Evolutionary conservation across 2,329 filamentous ascomycete genomes (phyloP).

Genomic region (Plenodomus lindquistii): DNA sequence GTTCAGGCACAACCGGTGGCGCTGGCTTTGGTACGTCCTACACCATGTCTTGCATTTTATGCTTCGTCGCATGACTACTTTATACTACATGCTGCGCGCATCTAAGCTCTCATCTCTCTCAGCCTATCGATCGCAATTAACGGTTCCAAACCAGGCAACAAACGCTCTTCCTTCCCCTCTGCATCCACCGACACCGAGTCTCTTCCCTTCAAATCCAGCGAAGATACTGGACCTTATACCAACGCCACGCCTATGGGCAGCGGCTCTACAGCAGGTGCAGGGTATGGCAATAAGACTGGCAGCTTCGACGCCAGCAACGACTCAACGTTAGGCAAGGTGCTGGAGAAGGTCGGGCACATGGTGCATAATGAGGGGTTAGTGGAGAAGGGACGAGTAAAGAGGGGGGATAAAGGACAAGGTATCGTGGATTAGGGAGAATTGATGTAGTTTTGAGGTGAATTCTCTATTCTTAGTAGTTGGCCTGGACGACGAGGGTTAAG

Average conservation of each 20-base stretch:
- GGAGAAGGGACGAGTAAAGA: slow-evolving; percentile 57
- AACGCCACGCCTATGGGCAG: slow-evolving; percentile 31
- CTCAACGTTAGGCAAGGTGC: slow-evolving; percentile 59
- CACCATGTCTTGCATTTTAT: too few relatives aligned
- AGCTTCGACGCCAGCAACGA: slow-evolving; percentile 35
- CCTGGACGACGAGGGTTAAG: too few relatives aligned
- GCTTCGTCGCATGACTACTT: too few relatives aligned
- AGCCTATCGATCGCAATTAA: neutral
- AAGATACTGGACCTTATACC: slow-evolving; percentile 29
- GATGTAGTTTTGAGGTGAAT: neutral
- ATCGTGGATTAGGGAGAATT: neutral
- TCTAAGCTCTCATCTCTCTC: neutral
- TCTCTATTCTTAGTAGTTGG: too few relatives aligned
- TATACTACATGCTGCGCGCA: too few relatives aligned
- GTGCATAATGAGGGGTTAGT: slow-evolving; percentile 54
- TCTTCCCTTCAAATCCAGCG: slow-evolving; percentile 20
- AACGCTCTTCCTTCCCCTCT: slow-evolving; percentile 22
- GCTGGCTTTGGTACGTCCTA: slow-evolving; percentile 32
- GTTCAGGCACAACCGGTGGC: slow-evolving; percentile 37
- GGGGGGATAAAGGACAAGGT: slow-evolving; percentile 40
- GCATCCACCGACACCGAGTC: slow-evolving; percentile 1
- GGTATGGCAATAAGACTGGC: slow-evolving; percentile 47
- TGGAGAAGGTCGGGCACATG: slow-evolving; percentile 61
- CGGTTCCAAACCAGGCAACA: slow-evolving; percentile 37
- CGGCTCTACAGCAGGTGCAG: slow-evolving; percentile 40